Evolutionary conservation across 345 rosid species (phyloP), one percentile per base, ranked within the genome.

Genomic region (Trapa bicornis): DNA sequence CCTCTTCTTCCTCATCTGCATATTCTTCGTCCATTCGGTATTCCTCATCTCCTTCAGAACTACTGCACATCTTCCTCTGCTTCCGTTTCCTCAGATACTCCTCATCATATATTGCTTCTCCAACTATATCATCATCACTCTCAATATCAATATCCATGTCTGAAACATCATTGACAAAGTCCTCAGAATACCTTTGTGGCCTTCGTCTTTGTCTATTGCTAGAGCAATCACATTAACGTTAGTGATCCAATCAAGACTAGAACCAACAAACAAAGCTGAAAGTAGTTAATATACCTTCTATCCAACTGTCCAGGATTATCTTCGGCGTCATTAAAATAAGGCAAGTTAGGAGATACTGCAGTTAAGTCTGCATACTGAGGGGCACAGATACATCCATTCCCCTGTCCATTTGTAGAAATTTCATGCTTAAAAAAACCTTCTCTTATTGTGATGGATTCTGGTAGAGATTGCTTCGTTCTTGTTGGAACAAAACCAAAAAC

Each of bases 31-130:
- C 99, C 96, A 89, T 83, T 65, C 50, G 66, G 74, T 93, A 93
- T 79, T 93, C 98, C 71, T 92, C 98, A 71, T 93, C 97, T 71
- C 95, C 99, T 79, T 93, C 99, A 11, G 97, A 94, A 77, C 93
- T 89, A 80, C 99, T 94, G 52, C 91, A 89, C 60, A 75, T 65
- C 75, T 77, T 84, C 77, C 77, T 88, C 72, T 80, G 87, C 72
- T 91, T 89, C 50, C 97, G 91, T 79, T 91, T 91, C 80, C 65
- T 86, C 76, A 91, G 75, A 83, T 95, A 95, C 77, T 91, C 99
- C 61, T 95, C 99, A 72, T 95, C 98, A 75, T 95, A 95, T 29
- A 95, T 83, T 45, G 96, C 99, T 83, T 95, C 99, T 64, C 99
- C 99, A 76, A 86, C 96, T 74, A 95, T 95, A 73, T 95, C 99